phyloP scores from a whole-genome alignment of 495 filamentous ascomycete species.

The Sordaria brevicollis region DNA sequence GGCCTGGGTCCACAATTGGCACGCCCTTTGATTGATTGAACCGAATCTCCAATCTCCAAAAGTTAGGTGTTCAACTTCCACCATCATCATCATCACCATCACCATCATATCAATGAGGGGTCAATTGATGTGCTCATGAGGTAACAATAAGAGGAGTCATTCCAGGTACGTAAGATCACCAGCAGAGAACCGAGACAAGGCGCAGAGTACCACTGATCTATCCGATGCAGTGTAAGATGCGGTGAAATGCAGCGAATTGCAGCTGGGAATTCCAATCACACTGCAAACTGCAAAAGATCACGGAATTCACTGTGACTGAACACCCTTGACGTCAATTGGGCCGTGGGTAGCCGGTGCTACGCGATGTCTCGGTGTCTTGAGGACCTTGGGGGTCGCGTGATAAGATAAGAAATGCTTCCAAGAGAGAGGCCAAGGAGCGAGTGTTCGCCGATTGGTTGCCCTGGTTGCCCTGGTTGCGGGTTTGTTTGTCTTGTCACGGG shows the following conservation, averaged over 20 bases:
- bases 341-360: conserved; percentile 19
- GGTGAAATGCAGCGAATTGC: background rate
- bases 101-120: no score
- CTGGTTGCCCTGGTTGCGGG: background rate
- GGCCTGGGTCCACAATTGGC: background rate
- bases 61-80: no score
- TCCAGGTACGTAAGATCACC: background rate
- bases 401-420: background rate
- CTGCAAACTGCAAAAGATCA: background rate
- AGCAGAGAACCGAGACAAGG: conserved; percentile 10
- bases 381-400: background rate
- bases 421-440: background rate
- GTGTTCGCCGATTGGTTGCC: background rate
- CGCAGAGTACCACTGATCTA: conserved; percentile 2
- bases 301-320: conserved; percentile 4
- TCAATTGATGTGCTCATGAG: conserved; percentile 3
- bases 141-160: background rate
- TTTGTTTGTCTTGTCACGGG: background rate
- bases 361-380: conserved; percentile 6
- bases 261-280: background rate
- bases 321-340: conserved; percentile 10
- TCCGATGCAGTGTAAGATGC: background rate
- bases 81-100: background rate
- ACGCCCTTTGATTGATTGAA: no score
- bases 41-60: background rate